A percentile compares a stretch with the other conserved stretches of the same genome.
Evolutionary conservation across 495 filamentous ascomycete species (phyloP).

Genomic region (Lasiosphaeria miniovina): DNA sequence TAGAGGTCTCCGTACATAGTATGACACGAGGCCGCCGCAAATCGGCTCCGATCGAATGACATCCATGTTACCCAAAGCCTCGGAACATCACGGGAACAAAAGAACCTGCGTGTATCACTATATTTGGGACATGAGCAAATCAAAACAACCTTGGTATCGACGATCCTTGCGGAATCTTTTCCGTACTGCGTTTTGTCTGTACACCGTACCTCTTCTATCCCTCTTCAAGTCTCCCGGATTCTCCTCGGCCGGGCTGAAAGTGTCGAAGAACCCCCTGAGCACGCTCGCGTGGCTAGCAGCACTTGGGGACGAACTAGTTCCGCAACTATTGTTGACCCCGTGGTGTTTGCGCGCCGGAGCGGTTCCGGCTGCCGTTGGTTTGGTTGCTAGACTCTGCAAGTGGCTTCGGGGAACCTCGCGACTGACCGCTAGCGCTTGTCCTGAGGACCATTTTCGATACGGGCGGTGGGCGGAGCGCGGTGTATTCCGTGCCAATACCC

Average conservation of each 20-base stretch:
- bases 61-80: neutral
- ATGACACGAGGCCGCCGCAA: neutral
- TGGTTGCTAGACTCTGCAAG: slow-evolving; percentile 7
- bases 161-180: neutral
- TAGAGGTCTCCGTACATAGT: neutral
- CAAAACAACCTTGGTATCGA: neutral
- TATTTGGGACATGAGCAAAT: neutral
- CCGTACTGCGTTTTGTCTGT: neutral
- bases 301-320: neutral
- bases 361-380: neutral
- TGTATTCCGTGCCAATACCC: slow-evolving; percentile 11
- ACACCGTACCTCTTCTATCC: too few relatives aligned
- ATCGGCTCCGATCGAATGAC: neutral
- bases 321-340: neutral
- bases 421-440: slow-evolving; percentile 10
- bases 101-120: neutral
- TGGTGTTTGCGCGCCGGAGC: neutral
- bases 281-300: neutral
- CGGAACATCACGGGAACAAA: neutral
- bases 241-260: neutral
- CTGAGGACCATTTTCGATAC: neutral
- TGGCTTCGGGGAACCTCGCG: slow-evolving; percentile 14
- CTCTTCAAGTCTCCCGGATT: too few relatives aligned
- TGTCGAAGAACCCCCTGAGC: neutral
- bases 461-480: slow-evolving; percentile 9